Percentiles rank a stretch among this genome's conserved stretches.
These are phyloP conservation scores for Cystobasidium onofrii DNA, from an alignment of 768 basidiomycete species.

Conservation along the genomic window DNA sequence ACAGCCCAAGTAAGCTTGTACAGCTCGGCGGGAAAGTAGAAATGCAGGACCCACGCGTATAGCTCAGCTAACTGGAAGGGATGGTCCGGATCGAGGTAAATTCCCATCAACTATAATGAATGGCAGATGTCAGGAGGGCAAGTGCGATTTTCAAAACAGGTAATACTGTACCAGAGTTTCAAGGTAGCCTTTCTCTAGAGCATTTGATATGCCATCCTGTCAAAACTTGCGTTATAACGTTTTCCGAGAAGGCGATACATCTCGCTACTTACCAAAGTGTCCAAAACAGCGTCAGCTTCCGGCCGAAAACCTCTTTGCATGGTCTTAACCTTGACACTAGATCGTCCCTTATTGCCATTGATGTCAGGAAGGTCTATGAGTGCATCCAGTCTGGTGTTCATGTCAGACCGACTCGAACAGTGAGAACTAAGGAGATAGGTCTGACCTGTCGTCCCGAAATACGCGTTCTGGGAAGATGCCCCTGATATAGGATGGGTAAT, in stretches of 20 bases:
- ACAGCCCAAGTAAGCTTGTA: too few species aligned
- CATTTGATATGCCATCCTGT: slow-evolving; percentile 82
- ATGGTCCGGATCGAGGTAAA: slow-evolving; percentile 58
- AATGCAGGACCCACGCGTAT: slow-evolving; percentile 32
- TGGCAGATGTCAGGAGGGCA: neutral
- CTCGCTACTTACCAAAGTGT: slow-evolving; percentile 66
- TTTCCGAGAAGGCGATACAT: slow-evolving; percentile 33
- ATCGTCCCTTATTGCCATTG: neutral
- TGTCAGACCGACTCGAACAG: neutral
- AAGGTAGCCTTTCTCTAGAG: slow-evolving; percentile 72
- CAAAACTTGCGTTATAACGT: slow-evolving; percentile 42
- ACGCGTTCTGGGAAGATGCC: slow-evolving; percentile 36
- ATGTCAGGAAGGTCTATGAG: neutral
- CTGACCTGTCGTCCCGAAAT: slow-evolving; percentile 32
- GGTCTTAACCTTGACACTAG: slow-evolving; percentile 61
- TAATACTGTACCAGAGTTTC: slow-evolving; percentile 58
- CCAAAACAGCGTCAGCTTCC: slow-evolving; percentile 71
- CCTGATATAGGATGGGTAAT: too few species aligned
- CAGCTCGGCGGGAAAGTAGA: neutral
- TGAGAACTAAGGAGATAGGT: neutral
- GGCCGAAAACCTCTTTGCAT: slow-evolving; percentile 69
- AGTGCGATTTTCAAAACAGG: slow-evolving; percentile 36
- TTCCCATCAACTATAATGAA: slow-evolving; percentile 25
- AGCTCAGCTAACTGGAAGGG: slow-evolving; percentile 61
- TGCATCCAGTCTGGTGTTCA: neutral